Evolutionary conservation across 78 protist genomes (phyloP), one percentile per base, ranked within the genome.

Genomic region (Cavenderia fasciculata): DNA sequence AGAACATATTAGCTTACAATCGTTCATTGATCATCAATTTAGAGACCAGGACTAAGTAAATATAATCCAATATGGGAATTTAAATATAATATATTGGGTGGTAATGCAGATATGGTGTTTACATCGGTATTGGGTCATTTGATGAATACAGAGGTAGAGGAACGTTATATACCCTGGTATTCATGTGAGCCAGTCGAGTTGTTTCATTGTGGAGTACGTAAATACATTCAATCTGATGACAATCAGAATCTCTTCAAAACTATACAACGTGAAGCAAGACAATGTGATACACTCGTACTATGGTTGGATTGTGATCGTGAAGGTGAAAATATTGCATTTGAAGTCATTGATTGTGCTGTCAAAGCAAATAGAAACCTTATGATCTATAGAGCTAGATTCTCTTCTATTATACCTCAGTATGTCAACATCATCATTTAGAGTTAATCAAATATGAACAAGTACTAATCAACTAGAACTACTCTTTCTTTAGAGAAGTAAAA

Each of bases 231-330:
- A 19, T 59, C 52, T 0, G 78, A 52, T n/a, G 18, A 34, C 25
- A n/a, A 23, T 6, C 47, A 36, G 18, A 63, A 63, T 63, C 16
- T 89, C 18, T 6, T 47, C n/a, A 56, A n/a, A n/a, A 74, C 31
- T 8, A 46, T 95, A 62, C 18, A 57, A 18, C 2, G 27, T 10
- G 94, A 94, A 18, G 84, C 92, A 2, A 41, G 63, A 41, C 18
- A n/a, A 19, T 65, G 65, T 11, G 61, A 72, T 27, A 16, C 31
- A 36, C 69, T 98, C n/a, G 62, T 97, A 21, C 70, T 97, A 16
- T 98, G 98, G 98, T 94, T 97, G n/a, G 99, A 98, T 57, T 97
- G 99, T 65, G 99, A 98, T 59, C 94, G 92, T 36, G 92, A 92
- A 27, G 99, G 99, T 16, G 99, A 98, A 70, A 96, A 96, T 66